Evolutionary conservation across 1,284 basidiomycete genomes (phyloP).

Genomic region (Ceratobasidium sp.): DNA sequence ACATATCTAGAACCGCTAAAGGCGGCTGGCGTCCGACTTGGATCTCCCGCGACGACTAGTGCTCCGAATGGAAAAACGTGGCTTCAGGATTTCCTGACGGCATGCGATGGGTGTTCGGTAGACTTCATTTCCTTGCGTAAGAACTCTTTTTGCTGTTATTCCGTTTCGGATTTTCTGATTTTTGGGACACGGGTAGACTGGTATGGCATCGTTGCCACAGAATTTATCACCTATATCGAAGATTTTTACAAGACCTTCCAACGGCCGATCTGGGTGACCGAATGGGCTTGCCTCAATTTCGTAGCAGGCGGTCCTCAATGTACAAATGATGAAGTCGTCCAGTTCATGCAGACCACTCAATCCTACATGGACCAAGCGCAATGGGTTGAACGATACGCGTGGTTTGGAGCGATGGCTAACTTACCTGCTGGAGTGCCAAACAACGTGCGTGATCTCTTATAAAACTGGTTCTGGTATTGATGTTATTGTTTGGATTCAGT

Average conservation of each 20-base stretch:
- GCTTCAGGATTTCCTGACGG: slow-evolving; percentile 60
- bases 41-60: slow-evolving; percentile 62
- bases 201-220: slow-evolving; percentile 68
- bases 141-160: slow-evolving; percentile 48
- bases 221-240: slow-evolving; percentile 67
- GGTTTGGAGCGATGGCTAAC: slow-evolving; percentile 62
- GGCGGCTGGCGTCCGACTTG: slow-evolving; percentile 57
- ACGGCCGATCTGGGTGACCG: slow-evolving; percentile 72
- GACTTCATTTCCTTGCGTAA: slow-evolving; percentile 63
- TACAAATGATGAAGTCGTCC: slow-evolving; percentile 57
- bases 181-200: slow-evolving; percentile 57
- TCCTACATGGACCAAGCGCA: slow-evolving; percentile 60
- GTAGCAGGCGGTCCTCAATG: slow-evolving; percentile 55
- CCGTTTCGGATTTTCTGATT: background rate
- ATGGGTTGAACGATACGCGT: slow-evolving; percentile 65
- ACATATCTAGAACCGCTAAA: slow-evolving; percentile 53
- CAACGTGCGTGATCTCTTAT: slow-evolving; percentile 14
- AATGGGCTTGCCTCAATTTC: slow-evolving; percentile 72
- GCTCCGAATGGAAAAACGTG: slow-evolving; percentile 61
- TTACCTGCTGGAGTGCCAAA: slow-evolving; percentile 28
- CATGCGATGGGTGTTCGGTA: slow-evolving; percentile 61
- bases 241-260: slow-evolving; percentile 67
- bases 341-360: slow-evolving; percentile 62
- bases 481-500: slow-evolving; percentile 49
- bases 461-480: background rate